Evolutionary conservation across 1,284 basidiomycete genomes (phyloP).

Genomic region (Schizophyllum amplum): DNA sequence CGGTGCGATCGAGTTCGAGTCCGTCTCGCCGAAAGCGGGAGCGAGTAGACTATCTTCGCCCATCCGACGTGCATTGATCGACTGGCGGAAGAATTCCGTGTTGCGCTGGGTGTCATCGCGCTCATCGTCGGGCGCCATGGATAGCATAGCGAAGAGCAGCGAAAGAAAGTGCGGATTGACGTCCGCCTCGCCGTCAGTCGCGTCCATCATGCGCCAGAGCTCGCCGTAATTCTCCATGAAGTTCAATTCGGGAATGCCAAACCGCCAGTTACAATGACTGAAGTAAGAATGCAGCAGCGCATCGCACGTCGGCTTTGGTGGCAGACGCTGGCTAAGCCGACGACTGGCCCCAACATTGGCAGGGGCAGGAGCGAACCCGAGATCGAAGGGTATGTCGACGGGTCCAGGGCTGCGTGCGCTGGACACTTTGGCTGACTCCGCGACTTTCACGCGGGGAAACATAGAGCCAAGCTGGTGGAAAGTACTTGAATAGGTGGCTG

Average conservation of each 20-base stretch:
- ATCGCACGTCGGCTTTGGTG: constrained; percentile 19
- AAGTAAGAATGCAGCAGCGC: constrained; percentile 34
- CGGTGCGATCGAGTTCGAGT: constrained; percentile 15
- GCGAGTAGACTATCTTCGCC: constrained; percentile 36
- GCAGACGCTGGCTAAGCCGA: constrained; percentile 1
- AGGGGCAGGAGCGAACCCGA: constrained; percentile 24
- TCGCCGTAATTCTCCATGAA: constrained; percentile 30
- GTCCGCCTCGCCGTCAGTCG: constrained; percentile 20
- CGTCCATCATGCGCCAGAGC: constrained; percentile 37
- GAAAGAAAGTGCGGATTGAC: constrained; percentile 44
- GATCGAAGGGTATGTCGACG: constrained; percentile 19
- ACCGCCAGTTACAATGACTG: constrained; percentile 39
- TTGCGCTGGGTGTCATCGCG: constrained; percentile 13
- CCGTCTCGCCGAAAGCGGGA: constrained; percentile 21
- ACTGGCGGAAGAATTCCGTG: constrained; percentile 32
- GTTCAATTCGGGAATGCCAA: constrained; percentile 41
- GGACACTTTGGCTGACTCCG: constrained; percentile 28
- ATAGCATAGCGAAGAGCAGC: constrained; percentile 40
- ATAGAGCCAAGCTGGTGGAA: neutral
- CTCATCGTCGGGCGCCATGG: constrained; percentile 22
- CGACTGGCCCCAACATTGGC: neutral
- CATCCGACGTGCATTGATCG: constrained; percentile 35
- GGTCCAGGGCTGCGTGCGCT: constrained; percentile 18
- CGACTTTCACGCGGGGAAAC: constrained; percentile 6
- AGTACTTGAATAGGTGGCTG: neutral